These are phyloP conservation scores for Euphorbia celastroides DNA, from an alignment of 441 rosid genomes.

Conservation along the genomic window DNA sequence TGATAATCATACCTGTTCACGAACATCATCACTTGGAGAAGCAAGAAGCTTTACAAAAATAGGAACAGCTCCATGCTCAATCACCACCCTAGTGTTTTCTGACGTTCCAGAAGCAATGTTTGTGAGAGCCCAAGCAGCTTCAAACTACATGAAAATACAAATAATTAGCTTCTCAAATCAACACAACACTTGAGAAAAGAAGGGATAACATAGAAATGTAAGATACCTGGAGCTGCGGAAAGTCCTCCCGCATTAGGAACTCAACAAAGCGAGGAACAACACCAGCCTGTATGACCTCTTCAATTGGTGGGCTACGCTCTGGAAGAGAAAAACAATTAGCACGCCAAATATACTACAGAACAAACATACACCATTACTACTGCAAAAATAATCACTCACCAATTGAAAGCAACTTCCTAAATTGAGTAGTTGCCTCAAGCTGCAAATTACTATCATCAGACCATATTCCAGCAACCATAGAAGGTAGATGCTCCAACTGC, in stretches of 20 bases:
- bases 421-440: constrained; percentile 73
- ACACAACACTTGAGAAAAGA: not conserved
- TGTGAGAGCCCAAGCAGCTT: constrained; percentile 85
- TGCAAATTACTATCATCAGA: constrained; percentile 54
- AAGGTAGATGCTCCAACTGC: constrained; percentile 75
- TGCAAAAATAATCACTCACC: constrained; percentile 34
- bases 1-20: constrained; percentile 61
- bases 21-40: constrained; percentile 86
- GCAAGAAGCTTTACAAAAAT: constrained; percentile 73
- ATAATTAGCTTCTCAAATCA: not conserved
- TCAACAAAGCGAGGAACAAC: constrained; percentile 87
- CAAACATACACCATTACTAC: not conserved
- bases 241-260: constrained; percentile 69
- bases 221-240: constrained; percentile 74
- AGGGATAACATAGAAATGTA: not conserved
- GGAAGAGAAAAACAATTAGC: not conserved
- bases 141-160: constrained; percentile 41
- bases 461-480: constrained; percentile 71
- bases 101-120: constrained; percentile 89
- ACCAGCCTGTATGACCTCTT: constrained; percentile 73
- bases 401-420: constrained; percentile 73
- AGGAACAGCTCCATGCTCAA: constrained; percentile 80
- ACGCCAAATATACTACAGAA: not conserved
- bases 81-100: constrained; percentile 72
- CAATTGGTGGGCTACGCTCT: constrained; percentile 90